Evolutionary conservation across 1,284 basidiomycete genomes (phyloP), one percentile per base, ranked within the genome.

Genomic region (Sporisorium graminicola): DNA sequence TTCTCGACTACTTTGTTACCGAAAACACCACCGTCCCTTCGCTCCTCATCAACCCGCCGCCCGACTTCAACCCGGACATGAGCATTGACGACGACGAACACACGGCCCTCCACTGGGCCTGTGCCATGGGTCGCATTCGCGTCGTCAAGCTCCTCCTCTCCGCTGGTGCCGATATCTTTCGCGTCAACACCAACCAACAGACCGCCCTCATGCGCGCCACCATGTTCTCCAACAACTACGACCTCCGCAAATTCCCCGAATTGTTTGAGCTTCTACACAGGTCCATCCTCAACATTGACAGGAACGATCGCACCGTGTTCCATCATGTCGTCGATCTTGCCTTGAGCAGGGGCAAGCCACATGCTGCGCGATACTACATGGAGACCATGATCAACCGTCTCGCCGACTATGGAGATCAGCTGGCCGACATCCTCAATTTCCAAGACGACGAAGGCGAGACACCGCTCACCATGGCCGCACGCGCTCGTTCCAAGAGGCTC

Each of bases 191-290:
- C 85, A 91, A 94, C 26, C 97, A 97, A 27, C 97, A 99, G 86
- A 99, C 97, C 12, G 93, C 97, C 0, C 88, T 99, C 59, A 99
- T 99, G 97, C 93, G 97, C 24, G 93, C 92, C 77, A 97, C 98
- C 83, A 99, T 99, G 97, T 99, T 99, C 86, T 94, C 94, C 67
- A 99, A 99, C 88, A 99, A 99, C 86, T 99, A 99, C 86, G 97
- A 99, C 86, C 92, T 99, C 59, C 93, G 97, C 82, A 99, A 99
- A 86, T 99, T 99, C 82, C 94, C 95, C 2, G 96, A 99, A 86
- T 88, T 99, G 22, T 99, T 98, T 86, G 96, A 99, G 86, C 90
- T 98, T 8, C 88, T 99, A 26, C 96, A 99, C 84, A 92, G 95
- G 18, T 97, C 95, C 24, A 98, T 96, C 0, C 92, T 99, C 80